Percentiles rank a stretch among this genome's conserved stretches.
These are phyloP conservation scores for Solanum infundibuliforme DNA, from an alignment of 257 asterid genomes.

Conservation along the genomic window DNA sequence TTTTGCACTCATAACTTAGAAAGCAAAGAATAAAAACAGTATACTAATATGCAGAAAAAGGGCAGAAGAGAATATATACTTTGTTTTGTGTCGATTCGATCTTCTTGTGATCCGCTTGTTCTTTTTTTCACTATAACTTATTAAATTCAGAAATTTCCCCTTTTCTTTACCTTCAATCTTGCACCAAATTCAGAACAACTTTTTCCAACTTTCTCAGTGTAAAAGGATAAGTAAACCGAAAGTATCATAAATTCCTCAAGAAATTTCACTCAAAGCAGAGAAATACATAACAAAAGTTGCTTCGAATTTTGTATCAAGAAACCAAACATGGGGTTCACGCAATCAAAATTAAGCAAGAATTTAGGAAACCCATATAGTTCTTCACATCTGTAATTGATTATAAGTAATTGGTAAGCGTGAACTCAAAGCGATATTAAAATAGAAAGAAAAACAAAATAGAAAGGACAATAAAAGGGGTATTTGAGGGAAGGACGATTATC, in stretches of 20 bases:
- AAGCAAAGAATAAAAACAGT: slow-evolving; percentile 1
- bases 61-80: background rate
- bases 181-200: slow-evolving; percentile 10
- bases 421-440: background rate
- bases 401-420: background rate
- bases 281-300: background rate
- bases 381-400: background rate
- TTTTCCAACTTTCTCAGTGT: slow-evolving; percentile 7
- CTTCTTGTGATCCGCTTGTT: background rate
- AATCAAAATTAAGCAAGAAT: background rate
- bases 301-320: background rate
- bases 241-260: slow-evolving; percentile 3
- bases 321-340: background rate
- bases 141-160: slow-evolving; percentile 13
- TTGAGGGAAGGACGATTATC: background rate
- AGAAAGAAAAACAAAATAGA: background rate
- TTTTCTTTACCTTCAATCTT: slow-evolving; percentile 32
- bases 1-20: background rate
- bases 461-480: slow-evolving; percentile 10
- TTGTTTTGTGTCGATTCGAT: slow-evolving; percentile 17
- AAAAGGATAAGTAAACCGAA: slow-evolving; percentile 20
- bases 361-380: background rate
- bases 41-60: background rate
- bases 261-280: background rate
- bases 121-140: background rate